These are phyloP conservation scores for Zizania latifolia DNA, from an alignment of 176 grass and related monocot species.

Conservation along the genomic window DNA sequence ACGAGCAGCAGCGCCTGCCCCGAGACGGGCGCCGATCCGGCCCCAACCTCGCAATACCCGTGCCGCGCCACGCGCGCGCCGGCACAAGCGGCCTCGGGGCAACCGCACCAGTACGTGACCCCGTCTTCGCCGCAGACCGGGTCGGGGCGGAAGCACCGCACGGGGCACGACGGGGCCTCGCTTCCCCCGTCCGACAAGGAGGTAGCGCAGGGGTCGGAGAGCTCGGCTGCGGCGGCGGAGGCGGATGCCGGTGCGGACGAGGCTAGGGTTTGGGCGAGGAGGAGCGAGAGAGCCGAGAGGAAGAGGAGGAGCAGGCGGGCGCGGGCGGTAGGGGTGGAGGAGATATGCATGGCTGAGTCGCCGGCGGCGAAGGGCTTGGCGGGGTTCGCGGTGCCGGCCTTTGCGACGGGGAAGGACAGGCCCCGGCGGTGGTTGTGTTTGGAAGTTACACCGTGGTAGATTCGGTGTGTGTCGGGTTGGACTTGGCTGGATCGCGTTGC, in stretches of 20 bases:
- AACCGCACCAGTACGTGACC: slow-evolving; percentile 85
- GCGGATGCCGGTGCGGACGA: slow-evolving; percentile 14
- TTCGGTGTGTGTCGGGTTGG: slow-evolving; percentile 19
- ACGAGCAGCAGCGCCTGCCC: slow-evolving; percentile 81
- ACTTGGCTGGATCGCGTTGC: slow-evolving; percentile 30
- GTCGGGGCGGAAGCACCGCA: slow-evolving; percentile 78
- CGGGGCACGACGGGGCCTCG: slow-evolving; percentile 40
- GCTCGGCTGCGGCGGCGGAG: neutral
- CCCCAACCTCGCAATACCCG: slow-evolving; percentile 79
- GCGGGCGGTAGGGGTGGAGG: neutral
- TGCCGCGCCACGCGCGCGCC: slow-evolving; percentile 54
- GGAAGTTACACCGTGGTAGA: neutral
- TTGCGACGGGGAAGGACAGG: neutral
- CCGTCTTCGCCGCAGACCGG: slow-evolving; percentile 80
- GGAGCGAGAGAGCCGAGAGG: slow-evolving; percentile 21
- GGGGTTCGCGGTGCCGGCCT: neutral
- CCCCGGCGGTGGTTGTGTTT: neutral
- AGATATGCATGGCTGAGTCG: slow-evolving; percentile 32
- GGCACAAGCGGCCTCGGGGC: slow-evolving; percentile 75
- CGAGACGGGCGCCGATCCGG: slow-evolving; percentile 53
- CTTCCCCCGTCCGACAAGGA: slow-evolving; percentile 25
- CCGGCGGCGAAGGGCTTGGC: slow-evolving; percentile 16
- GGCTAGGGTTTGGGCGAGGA: slow-evolving; percentile 47
- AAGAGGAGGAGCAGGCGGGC: slow-evolving; percentile 25
- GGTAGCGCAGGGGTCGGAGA: slow-evolving; percentile 34